Conservation (phyloP, 73 alveolate genomes). For the Tetrahymena elliotti region DNA sequence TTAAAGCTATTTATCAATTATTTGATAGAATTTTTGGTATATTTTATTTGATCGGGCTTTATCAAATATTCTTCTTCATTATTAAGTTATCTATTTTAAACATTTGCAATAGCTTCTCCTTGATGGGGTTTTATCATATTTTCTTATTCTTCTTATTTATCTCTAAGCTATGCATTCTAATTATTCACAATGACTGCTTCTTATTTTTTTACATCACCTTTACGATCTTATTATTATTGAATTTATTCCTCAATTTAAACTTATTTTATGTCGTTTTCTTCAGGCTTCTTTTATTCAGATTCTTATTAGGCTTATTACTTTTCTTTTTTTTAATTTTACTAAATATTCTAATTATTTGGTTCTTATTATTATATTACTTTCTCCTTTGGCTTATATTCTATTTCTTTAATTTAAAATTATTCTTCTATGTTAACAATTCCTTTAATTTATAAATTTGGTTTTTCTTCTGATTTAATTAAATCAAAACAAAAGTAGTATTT, state of each 20-base stretch:
- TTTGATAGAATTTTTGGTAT: neutral
- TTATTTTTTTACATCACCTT: no score
- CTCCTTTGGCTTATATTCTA: neutral
- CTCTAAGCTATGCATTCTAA: no score
- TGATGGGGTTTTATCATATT: no score
- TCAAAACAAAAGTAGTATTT: neutral
- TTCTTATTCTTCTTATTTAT: no score
- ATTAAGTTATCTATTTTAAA: no score
- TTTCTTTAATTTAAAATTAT: neutral
- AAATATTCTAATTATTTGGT: neutral
- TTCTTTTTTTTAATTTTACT: neutral
- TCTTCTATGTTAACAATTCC: neutral
- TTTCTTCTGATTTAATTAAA: neutral
- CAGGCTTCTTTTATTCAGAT: neutral
- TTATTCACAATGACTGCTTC: no score
- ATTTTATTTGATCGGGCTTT: neutral
- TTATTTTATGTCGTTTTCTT: no score
- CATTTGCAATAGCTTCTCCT: no score
- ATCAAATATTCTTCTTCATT: neutral
- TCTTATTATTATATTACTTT: neutral
- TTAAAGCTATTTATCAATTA: neutral
- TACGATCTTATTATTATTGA: no score
- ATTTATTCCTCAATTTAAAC: no score
- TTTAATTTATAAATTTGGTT: neutral
- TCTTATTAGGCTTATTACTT: neutral